These are phyloP conservation scores for Arthrobotrys megalospora DNA, from an alignment of 2,329 filamentous ascomycete genomes.

Conservation along the genomic window DNA sequence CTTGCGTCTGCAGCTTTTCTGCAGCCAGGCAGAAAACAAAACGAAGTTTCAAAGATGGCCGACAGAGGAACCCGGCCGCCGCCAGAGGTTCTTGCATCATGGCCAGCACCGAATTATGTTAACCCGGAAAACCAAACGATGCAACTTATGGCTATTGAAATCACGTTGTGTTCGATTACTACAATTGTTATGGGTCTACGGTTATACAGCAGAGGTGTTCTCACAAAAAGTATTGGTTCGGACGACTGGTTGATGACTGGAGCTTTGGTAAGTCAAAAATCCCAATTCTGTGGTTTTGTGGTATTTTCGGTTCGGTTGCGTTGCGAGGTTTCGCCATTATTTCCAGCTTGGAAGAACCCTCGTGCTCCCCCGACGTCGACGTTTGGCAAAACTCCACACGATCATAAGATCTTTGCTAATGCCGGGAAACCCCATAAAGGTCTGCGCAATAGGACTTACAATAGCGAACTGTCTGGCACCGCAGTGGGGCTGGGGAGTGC, in stretches of 20 bases:
- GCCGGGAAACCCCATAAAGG: slow-evolving; percentile 12
- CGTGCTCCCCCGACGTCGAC: slow-evolving; percentile 40
- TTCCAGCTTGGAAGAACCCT: slow-evolving; percentile 66
- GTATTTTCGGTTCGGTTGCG: slow-evolving; percentile 63
- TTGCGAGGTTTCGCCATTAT: slow-evolving; percentile 68
- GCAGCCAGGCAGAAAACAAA: slow-evolving; percentile 40
- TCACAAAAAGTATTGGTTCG: slow-evolving; percentile 66
- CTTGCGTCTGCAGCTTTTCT: slow-evolving; percentile 48
- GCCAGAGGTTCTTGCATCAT: slow-evolving; percentile 66
- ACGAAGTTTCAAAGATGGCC: slow-evolving; percentile 44
- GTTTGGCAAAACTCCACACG: slow-evolving; percentile 2
- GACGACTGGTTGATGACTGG: slow-evolving; percentile 69
- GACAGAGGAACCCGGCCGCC: slow-evolving; percentile 65
- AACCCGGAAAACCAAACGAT: slow-evolving; percentile 67
- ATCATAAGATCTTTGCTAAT: slow-evolving; percentile 22
- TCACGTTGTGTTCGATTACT: slow-evolving; percentile 66
- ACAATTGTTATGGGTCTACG: slow-evolving; percentile 66
- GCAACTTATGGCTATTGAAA: slow-evolving; percentile 67
- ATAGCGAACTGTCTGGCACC: slow-evolving; percentile 52
- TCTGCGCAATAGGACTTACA: slow-evolving; percentile 49
- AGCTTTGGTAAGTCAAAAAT: slow-evolving; percentile 66
- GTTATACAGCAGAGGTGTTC: slow-evolving; percentile 67
- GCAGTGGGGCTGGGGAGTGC: slow-evolving; percentile 58
- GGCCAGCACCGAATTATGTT: slow-evolving; percentile 68
- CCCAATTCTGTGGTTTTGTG: slow-evolving; percentile 62